Evolutionary conservation across 1,284 basidiomycete species (phyloP), one percentile per base, ranked within the genome.

Genomic region (Ceratobasidium sp.): DNA sequence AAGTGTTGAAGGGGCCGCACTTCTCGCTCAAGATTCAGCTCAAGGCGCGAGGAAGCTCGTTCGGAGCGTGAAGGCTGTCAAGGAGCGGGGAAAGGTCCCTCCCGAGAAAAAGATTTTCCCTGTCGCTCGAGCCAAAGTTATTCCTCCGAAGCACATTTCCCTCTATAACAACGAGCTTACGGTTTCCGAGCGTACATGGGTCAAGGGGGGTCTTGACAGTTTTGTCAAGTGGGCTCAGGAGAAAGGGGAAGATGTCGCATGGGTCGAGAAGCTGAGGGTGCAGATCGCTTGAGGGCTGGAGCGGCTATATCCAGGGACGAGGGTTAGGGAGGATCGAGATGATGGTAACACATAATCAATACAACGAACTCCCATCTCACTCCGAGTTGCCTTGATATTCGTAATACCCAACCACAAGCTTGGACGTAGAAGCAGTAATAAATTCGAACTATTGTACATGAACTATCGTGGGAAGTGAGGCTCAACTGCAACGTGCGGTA

Each of bases 181-280:
- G 3, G 33, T 9, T 21, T 36, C 56, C 3, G 67, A 70, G 21
- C 54, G 56, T 16, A 9, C 54, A 14, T 70, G 67, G 67, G n/a
- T 51, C 46, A 2, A 51, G 12, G 18, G 25, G n/a, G 28, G 56
- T 7, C 46, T 70, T 12, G 54, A 70, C 21, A 48, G 30, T 25
- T 59, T 70, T 56, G 30, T 49, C 9, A 11, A 60, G 46, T 70
- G 67, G 67, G 54, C 54, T 21, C 42, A 60, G 49, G 44, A 42
- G 18, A 44, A 60, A 18, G 67, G 67, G 7, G 53, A 70, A 33
- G 67, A 60, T 25, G 25, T 51, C 12, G 28, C 44, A 6, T 70
- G 67, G 67, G 56, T 60, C 16, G 67, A 70, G 30, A 70, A 70
- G n/a, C 44, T 70, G 12, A 70, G 33, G 46, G 54, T 33, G 3